Conservation (phyloP, 1,284 basidiomycete species). For the Leccinum pachyderme region DNA sequence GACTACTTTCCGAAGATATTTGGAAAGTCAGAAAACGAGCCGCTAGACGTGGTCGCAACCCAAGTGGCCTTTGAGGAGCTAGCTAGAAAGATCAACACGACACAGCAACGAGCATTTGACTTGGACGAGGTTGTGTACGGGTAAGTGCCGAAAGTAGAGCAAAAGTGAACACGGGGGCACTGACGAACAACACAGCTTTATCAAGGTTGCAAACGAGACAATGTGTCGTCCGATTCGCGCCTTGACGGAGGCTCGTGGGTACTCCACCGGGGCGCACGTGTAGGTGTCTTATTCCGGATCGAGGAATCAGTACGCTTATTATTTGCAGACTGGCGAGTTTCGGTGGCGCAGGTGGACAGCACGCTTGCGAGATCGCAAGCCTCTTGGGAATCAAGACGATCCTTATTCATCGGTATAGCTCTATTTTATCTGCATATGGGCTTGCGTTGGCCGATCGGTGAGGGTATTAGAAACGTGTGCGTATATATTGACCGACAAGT, state of each 20-base stretch:
- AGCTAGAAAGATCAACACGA: slow-evolving; percentile 38
- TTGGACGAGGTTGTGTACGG: slow-evolving; percentile 90
- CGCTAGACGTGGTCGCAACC: slow-evolving; percentile 61
- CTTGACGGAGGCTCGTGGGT: slow-evolving; percentile 87
- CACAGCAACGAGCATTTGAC: slow-evolving; percentile 52
- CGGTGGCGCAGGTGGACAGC: slow-evolving; percentile 82
- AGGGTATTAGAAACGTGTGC: slow-evolving; percentile 14
- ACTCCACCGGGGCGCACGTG: slow-evolving; percentile 83
- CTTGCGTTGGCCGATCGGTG: slow-evolving; percentile 78
- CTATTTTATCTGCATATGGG: slow-evolving; percentile 78
- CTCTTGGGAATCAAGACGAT: slow-evolving; percentile 71
- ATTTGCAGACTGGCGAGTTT: slow-evolving; percentile 68
- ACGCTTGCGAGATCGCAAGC: slow-evolving; percentile 73
- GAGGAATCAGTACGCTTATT: not conserved
- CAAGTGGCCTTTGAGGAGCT: slow-evolving; percentile 30
- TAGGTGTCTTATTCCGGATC: slow-evolving; percentile 11
- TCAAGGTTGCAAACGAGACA: slow-evolving; percentile 91
- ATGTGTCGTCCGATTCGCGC: slow-evolving; percentile 94
- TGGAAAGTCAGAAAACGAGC: slow-evolving; percentile 71
- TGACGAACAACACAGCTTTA: slow-evolving; percentile 54
- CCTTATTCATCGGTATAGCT: slow-evolving; percentile 72
- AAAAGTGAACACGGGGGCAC: not conserved
- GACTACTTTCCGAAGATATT: slow-evolving; percentile 76
- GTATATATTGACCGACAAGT: not conserved
- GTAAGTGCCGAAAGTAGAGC: slow-evolving; percentile 38